phyloP scores from a whole-genome alignment of 2,329 filamentous ascomycete genomes.

The Pyrenophora graminea region DNA sequence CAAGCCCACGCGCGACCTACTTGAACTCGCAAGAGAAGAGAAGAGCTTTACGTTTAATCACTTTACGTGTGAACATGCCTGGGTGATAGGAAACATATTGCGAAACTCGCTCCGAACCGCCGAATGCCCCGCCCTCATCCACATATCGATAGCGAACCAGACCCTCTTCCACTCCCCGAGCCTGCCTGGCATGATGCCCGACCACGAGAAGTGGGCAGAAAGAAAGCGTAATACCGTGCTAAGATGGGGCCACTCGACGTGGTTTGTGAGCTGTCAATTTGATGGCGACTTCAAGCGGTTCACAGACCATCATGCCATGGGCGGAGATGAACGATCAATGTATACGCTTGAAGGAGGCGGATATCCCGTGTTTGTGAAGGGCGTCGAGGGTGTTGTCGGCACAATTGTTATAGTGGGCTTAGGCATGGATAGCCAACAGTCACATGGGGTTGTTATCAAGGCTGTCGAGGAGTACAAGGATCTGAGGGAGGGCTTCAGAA shows the following conservation, averaged over 20 bases:
- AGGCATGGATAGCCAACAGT: constrained; percentile 70
- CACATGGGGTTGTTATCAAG: constrained; percentile 76
- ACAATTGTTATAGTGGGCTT: constrained; percentile 73
- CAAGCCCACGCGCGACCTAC: constrained; percentile 44
- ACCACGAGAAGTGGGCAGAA: constrained; percentile 67
- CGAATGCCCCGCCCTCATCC: constrained; percentile 62
- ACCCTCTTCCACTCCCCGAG: constrained; percentile 72
- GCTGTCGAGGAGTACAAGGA: constrained; percentile 61
- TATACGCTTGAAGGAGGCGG: constrained; percentile 82
- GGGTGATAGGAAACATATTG: constrained; percentile 66
- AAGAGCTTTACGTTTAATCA: constrained; percentile 52
- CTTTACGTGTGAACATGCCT: constrained; percentile 69
- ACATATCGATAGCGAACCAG: constrained; percentile 66
- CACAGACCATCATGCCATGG: constrained; percentile 65
- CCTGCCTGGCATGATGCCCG: constrained; percentile 68
- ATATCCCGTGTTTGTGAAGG: constrained; percentile 71
- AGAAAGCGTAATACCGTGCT: constrained; percentile 74
- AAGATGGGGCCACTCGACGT: constrained; percentile 70
- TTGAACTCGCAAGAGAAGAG: constrained; percentile 49
- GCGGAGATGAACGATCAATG: constrained; percentile 54
- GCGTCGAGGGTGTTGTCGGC: constrained; percentile 75
- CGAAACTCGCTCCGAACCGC: constrained; percentile 65
- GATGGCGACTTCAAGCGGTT: constrained; percentile 69
- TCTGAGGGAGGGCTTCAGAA: constrained; percentile 40
- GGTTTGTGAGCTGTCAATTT: constrained; percentile 72